Base-by-base conservation (phyloP, 169 alveolate genomes). In the Toxoplasma gondii region DNA sequence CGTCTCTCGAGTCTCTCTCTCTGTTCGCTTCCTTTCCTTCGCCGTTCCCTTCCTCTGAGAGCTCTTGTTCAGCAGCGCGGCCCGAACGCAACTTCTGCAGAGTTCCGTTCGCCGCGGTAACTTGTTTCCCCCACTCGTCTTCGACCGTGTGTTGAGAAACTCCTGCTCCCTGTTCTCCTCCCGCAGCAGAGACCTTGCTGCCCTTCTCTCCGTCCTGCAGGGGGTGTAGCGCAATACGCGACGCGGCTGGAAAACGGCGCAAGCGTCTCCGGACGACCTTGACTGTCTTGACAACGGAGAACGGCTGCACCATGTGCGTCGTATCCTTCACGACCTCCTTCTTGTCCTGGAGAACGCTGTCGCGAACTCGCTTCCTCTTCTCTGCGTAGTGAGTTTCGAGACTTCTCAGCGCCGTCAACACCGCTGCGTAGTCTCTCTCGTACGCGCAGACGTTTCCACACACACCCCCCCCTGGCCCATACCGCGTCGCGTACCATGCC, bases 381-480 rank as follows among this genome's bases (percentile, higher is more conserved):
- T 74, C 84, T 36, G 84, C 84, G 22, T 44, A 74, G 43, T 10
- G n/a, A 5, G 44, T 36, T 24, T 74, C 84, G 24, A 74, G 22
- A 7, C n/a, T 31, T 44, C 43, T 10, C 84, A 74, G 44, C 41
- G 84, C 43, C 45, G 39, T 74, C 39, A n/a, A 44, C 84, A 36
- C 84, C 7, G 84, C 84, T 24, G 1, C 9, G 84, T 74, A 74
- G 84, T 74, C 43, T n/a, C 84, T 17, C 84, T 74, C 45, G n/a
- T 74, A 74, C 43, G 39, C 45, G n/a, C 39, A 36, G 12, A 74
- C 84, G 12, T 12, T n/a, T 16, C 84, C 84, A 24, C 43, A 74
- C 43, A 74, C 84, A 44, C 84, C 84, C 27, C 84, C 84, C 45
- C 84, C 84, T 7, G 84, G 49, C 43, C 84, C 84, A 36, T 74